Evolutionary conservation across 805 yeast species (phyloP), one percentile per base, ranked within the genome.

Genomic region (Cyberlindnera veronae): DNA sequence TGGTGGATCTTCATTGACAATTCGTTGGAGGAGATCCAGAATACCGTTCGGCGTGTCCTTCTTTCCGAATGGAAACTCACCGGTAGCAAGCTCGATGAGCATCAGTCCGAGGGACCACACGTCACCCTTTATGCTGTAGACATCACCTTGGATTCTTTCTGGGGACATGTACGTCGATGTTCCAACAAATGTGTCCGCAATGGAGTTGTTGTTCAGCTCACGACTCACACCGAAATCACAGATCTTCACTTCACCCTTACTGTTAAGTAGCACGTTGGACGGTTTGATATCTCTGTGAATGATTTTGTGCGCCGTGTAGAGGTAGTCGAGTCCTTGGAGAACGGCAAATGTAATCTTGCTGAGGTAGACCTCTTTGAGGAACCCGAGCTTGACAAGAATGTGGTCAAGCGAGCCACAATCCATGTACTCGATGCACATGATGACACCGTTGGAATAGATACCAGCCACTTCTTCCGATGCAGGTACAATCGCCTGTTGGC

Each of bases 161-260:
- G 99, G 99, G 1, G 96, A 85, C 95, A 93, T 93, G 60, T 93
- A 93, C 0, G 95, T 88, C 1, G 96, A 88, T 0, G 99, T 93
- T 1, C 99, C 99, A 9, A 93, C 98, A 69, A 93, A 93, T 0
- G 99, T 93, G 55, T 93, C 96, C 0, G 97, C 99, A 43, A 93
- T 76, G 1, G 99, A 93, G 31, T 57, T 57, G 62, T 91, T 89
- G 41, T 87, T 85, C 37, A 93, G 71, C 58, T 89, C 96, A 45
- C 96, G 79, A 22, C 90, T 80, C 6, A 93, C 99, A 17, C 99
- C 99, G 67, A 93, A 93, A 63, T 93, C 99, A 64, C 98, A 90
- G 18, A 93, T 71, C 61, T 90, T 93, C 51, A 93, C 79, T 49
- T 82, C 84, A 19, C 99, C 99, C 48, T 71, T 76, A 29, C 89